phyloP scores from a whole-genome alignment of 768 basidiomycete genomes.

The Lactifluus pinguis region DNA sequence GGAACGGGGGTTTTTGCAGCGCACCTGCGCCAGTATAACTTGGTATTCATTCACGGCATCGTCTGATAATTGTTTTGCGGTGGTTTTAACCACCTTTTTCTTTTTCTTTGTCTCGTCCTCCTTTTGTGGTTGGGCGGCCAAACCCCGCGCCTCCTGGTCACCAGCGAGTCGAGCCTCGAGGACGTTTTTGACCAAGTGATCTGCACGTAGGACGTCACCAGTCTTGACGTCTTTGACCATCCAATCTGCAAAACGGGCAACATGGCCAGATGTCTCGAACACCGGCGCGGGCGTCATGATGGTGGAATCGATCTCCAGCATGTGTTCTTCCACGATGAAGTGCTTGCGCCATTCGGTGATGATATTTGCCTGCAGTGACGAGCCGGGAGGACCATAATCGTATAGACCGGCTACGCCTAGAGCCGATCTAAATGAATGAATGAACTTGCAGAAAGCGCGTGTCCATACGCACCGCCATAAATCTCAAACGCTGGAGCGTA shows the following conservation, averaged over 20 bases:
- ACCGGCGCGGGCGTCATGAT: slow-evolving; percentile 94
- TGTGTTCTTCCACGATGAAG: slow-evolving; percentile 96
- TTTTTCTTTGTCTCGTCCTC: slow-evolving; percentile 59
- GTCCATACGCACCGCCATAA: slow-evolving; percentile 71
- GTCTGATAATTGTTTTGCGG: slow-evolving; percentile 67
- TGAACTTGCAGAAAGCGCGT: neutral
- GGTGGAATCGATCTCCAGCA: slow-evolving; percentile 97
- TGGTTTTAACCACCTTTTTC: slow-evolving; percentile 71
- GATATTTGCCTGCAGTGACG: slow-evolving; percentile 93
- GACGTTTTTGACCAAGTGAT: slow-evolving; percentile 91
- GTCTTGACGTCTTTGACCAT: slow-evolving; percentile 95
- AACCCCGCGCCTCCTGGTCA: slow-evolving; percentile 81
- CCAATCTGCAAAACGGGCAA: slow-evolving; percentile 98
- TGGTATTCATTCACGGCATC: slow-evolving; percentile 71
- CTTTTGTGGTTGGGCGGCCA: slow-evolving; percentile 46
- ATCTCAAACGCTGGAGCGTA: slow-evolving; percentile 98
- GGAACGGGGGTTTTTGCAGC: slow-evolving; percentile 21
- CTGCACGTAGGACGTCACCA: slow-evolving; percentile 94
- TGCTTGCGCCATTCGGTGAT: slow-evolving; percentile 94
- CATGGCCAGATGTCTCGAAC: slow-evolving; percentile 95
- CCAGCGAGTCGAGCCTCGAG: slow-evolving; percentile 84
- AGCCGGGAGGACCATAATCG: slow-evolving; percentile 96
- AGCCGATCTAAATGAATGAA: slow-evolving; percentile 2
- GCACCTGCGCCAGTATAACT: slow-evolving; percentile 75
- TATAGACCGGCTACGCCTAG: slow-evolving; percentile 93